phyloP scores from a whole-genome alignment of 2,329 filamentous ascomycete species.

The Talaromyces sp. region DNA sequence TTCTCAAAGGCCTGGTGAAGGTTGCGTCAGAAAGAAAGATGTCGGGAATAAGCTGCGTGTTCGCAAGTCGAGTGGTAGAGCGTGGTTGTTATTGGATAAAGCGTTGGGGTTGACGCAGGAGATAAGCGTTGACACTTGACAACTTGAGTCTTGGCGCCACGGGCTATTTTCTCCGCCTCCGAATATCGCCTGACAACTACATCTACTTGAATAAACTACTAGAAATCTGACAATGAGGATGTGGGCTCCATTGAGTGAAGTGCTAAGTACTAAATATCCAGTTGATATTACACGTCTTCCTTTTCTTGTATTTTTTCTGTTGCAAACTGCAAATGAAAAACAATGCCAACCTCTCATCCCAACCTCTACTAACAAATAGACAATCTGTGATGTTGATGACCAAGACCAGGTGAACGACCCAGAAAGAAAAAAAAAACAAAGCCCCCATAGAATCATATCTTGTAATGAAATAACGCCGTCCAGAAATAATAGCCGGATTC shows the following conservation, averaged over 20 bases:
- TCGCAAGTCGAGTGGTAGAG: not conserved
- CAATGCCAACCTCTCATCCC: conserved; percentile 4
- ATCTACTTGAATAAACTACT: conserved; percentile 6
- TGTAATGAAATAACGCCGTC: conserved; percentile 12
- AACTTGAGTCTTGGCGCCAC: not conserved
- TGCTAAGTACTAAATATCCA: conserved; percentile 11
- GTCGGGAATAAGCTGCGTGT: not conserved
- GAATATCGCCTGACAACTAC: conserved; percentile 1
- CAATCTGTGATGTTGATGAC: conserved; percentile 11
- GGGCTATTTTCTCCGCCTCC: not conserved
- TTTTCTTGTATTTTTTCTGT: conserved; percentile 4
- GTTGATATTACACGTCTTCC: conserved; percentile 13
- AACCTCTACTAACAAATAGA: conserved; percentile 8
- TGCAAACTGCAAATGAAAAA: not conserved
- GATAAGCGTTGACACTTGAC: not conserved
- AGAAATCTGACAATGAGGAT: conserved; percentile 3
- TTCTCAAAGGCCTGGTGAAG: too few relatives aligned
- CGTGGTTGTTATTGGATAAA: conserved; percentile 1
- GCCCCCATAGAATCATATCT: conserved; percentile 1
- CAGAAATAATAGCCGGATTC: conserved; percentile 8
- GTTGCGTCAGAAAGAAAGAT: too few relatives aligned
- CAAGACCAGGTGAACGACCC: conserved; percentile 13
- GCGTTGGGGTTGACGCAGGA: not conserved
- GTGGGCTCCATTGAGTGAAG: conserved; percentile 16
- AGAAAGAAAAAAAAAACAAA: conserved; percentile 13